Base-by-base conservation (phyloP, 371 early-diverging fungal genomes). In the Nematocida sp. region DNA sequence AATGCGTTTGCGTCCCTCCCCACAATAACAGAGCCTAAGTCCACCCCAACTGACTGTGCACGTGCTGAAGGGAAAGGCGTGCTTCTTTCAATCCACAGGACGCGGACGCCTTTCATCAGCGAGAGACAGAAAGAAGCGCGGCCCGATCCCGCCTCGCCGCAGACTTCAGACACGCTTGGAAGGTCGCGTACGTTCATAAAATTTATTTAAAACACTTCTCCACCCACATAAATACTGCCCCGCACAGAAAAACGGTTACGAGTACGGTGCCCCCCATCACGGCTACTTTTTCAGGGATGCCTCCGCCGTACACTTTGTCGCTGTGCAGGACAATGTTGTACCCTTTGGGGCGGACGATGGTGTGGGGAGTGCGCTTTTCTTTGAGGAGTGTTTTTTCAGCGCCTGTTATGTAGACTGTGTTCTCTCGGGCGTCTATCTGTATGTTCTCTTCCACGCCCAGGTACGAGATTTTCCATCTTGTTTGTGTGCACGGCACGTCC, bases 381-480 rank as follows among this genome's bases (percentile, higher is more conserved):
- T 13, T n/a, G 13, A 41, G n/a, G n/a, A 15, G 34, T 3, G 62
- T 70, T 8, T 43, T n/a, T 7, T 23, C 43, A 31, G 38, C 51
- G 2, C 62, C 62, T 8, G 19, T 52, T 25, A 70, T 70, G 2
- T 31, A 29, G 11, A 70, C 32, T 17, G 21, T n/a, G 2, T 57
- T 36, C 7, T 19, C 19, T 8, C 40, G 15, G 37, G 57, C 74
- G 2, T 46, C 37, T 17, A 70, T 70, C 4, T 11, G n/a, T 36
- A 70, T 37, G 3, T 19, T 5, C 13, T 57, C 58, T 49, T 70
- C 58, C 11, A 36, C 49, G 7, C 74, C 74, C 34, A 70, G 48
- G 50, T 58, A 70, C 11, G 74, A 70, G 32, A 70, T 70, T 31
- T 70, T 70, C 74, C 74, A 70, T 43, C 74, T 57, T 13, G 17